phyloP scores from a whole-genome alignment of 306 rosid species.

The Dalbergia oliveri region DNA sequence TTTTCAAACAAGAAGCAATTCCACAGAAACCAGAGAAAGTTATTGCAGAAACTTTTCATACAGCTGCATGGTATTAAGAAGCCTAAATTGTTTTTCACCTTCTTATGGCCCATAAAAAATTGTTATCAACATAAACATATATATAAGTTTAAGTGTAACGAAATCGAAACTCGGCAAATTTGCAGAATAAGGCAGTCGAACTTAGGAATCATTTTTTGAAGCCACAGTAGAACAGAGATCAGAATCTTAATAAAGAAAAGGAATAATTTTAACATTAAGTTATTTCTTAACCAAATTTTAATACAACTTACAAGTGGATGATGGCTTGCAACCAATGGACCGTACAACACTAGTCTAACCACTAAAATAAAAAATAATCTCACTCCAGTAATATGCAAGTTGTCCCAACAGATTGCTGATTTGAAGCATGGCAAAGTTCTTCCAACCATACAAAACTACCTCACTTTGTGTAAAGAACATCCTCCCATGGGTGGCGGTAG shows the following conservation, averaged over 20 bases:
- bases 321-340: constrained; percentile 38
- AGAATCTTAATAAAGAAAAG: constrained; percentile 24
- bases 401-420: constrained; percentile 38
- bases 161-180: constrained; percentile 4
- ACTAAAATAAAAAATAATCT: constrained; percentile 15
- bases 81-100: neutral
- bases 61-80: too few species aligned
- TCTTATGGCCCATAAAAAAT: neutral
- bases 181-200: constrained; percentile 16
- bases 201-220: constrained; percentile 5
- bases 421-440: constrained; percentile 36
- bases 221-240: constrained; percentile 16
- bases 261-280: constrained; percentile 42
- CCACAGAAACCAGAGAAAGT: too few species aligned
- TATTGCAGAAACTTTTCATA: too few species aligned
- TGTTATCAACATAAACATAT: constrained; percentile 3
- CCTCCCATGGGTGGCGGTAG: constrained; percentile 98
- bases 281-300: constrained; percentile 39
- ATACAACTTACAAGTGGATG: constrained; percentile 56
- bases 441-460: constrained; percentile 16
- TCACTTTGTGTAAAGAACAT: constrained; percentile 93
- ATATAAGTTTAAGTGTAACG: neutral
- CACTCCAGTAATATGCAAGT: constrained; percentile 42
- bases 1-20: too few species aligned
- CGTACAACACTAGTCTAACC: constrained; percentile 56